phyloP scores from a whole-genome alignment of 208 protist species.

The Trypanosoma grayi region DNA sequence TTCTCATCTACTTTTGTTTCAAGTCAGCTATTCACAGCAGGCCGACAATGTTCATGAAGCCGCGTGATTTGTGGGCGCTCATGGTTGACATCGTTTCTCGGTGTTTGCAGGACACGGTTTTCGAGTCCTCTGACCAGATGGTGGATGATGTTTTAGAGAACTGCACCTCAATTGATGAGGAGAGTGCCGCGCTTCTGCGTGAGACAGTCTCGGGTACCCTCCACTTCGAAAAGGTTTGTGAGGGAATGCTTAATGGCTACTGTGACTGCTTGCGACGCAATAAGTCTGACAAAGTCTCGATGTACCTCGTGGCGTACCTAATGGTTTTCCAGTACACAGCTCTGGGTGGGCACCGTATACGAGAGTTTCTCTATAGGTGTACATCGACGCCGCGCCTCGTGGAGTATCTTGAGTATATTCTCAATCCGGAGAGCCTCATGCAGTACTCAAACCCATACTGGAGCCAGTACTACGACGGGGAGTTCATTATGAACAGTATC shows the following conservation, averaged over 20 bases:
- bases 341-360: constrained; percentile 41
- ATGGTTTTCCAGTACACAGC: constrained; percentile 61
- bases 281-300: constrained; percentile 33
- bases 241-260: constrained; percentile 74
- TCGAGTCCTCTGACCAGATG: constrained; percentile 37
- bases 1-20: too few species aligned
- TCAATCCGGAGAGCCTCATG: constrained; percentile 29
- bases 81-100: constrained; percentile 33
- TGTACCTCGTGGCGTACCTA: constrained; percentile 77
- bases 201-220: constrained; percentile 47
- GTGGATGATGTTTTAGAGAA: constrained; percentile 34
- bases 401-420: constrained; percentile 66
- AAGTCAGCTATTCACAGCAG: neutral
- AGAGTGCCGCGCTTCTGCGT: constrained; percentile 41
- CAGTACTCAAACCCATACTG: constrained; percentile 43
- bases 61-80: constrained; percentile 50
- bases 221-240: constrained; percentile 58
- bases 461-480: constrained; percentile 48
- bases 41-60: constrained; percentile 31
- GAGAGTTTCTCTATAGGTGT: constrained; percentile 47
- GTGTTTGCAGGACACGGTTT: constrained; percentile 6
- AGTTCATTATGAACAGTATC: constrained; percentile 45
- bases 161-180: constrained; percentile 11
- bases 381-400: constrained; percentile 44
- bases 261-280: constrained; percentile 64